A percentile compares a stretch with the other conserved stretches of the same genome.
These are phyloP conservation scores for Tetrahymena thermophila DNA, from an alignment of 73 alveolate genomes.

Conservation along the genomic window DNA sequence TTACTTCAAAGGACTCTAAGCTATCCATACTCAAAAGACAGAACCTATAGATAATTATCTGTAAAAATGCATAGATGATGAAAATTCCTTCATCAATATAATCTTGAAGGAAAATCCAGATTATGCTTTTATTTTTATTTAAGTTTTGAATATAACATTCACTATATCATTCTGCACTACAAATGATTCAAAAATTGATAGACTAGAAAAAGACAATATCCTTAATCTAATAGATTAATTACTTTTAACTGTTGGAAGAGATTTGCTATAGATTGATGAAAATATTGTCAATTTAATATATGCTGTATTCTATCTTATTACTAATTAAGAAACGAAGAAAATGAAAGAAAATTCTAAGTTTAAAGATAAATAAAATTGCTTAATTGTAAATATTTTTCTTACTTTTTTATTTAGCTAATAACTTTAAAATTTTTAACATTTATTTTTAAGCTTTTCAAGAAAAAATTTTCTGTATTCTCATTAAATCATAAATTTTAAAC, in stretches of 20 bases:
- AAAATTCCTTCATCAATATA: not conserved
- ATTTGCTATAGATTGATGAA: not conserved
- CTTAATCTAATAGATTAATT: not conserved
- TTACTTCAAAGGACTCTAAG: not conserved
- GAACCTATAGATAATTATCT: not conserved
- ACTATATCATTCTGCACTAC: not conserved
- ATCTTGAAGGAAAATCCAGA: not conserved
- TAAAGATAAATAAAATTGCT: not conserved
- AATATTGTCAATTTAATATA: not conserved
- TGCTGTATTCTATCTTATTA: not conserved
- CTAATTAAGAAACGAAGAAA: not conserved
- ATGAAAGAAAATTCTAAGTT: not conserved
- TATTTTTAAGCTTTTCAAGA: no score
- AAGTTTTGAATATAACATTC: not conserved
- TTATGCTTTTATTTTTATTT: not conserved
- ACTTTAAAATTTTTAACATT: no score
- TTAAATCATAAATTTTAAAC: not conserved
- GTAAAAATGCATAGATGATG: not conserved
- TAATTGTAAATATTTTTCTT: not conserved
- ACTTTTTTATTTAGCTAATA: no score
- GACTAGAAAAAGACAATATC: not conserved
- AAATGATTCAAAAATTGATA: not conserved
- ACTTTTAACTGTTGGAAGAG: not conserved
- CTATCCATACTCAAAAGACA: not conserved
- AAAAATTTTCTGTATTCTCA: no score